These are phyloP conservation scores for Tulasnella sp. DNA, from an alignment of 768 basidiomycete genomes.

Conservation along the genomic window DNA sequence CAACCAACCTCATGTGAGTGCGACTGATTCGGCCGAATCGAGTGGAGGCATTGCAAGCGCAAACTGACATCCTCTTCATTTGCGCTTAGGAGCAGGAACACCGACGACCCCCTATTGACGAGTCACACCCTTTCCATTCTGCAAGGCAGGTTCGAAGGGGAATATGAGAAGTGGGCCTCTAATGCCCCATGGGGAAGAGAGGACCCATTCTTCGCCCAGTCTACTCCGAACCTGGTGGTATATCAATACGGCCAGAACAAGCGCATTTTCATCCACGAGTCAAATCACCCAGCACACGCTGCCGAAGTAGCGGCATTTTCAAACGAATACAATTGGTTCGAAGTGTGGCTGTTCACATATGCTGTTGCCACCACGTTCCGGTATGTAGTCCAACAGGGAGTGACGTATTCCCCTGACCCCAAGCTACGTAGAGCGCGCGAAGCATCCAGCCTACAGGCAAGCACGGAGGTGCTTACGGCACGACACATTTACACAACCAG, in stretches of 20 bases:
- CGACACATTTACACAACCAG: no score
- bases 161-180: neutral
- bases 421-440: no score
- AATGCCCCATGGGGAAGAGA: neutral
- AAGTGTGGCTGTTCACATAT: neutral
- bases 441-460: no score
- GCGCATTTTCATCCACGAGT: neutral
- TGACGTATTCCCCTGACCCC: no score
- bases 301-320: neutral
- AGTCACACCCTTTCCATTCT: neutral
- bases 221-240: neutral
- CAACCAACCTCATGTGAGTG: neutral
- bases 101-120: neutral
- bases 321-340: neutral
- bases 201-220: neutral
- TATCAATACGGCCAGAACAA: neutral
- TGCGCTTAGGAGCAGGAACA: no score
- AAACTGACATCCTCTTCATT: no score
- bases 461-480: no score
- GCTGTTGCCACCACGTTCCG: neutral
- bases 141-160: neutral
- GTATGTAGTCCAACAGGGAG: no score
- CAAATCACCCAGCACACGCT: neutral
- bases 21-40: neutral
- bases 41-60: neutral